Evolutionary conservation across 441 rosid species (phyloP), one percentile per base, ranked within the genome.

Genomic region (Erodium moschatum): DNA sequence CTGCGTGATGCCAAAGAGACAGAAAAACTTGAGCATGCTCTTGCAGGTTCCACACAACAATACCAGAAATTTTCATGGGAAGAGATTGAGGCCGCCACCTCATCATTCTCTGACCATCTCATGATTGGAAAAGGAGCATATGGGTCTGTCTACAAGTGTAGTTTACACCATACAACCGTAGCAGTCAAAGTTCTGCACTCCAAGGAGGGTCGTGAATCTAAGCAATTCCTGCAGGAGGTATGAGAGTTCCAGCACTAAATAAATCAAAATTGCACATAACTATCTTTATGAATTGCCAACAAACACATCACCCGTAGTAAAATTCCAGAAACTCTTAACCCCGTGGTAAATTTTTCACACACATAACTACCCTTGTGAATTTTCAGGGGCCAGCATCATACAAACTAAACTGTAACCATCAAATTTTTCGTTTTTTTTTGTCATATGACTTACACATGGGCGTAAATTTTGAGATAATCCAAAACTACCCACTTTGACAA

Each of bases 191-290:
- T 92, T 71, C 89, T 92, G 62, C 97, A 85, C 70, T 77, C 90
- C 0, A 79, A 78, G 75, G 96, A 85, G 78, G 81, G 63, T 69
- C 73, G 70, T 40, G 75, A 81, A 50, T 76, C 79, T 27, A 90
- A 84, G 76, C 93, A 91, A 77, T 93, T 91, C 68, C 85, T 76
- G 77, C 88, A 82, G 80, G 98, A 93, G 96, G 97, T 93, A 87
- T 20, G 69, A 10, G 76, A 74, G 62, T 73, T 70, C 27, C 40
- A 33, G 54, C 21, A 61, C 9, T 63, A 42, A 5, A 35, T 35
- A 5, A 2, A 35, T 35, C 8, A 35, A 35, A 35, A 35, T 35
- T 35, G 40, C 40, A 5, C 31, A 29, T 1, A 29, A 29, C 31
- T 29, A 29, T 4, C 31, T 29, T 29, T 2, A 29, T 29, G 31